Evolutionary conservation across 129 eudicot species (phyloP).

Genomic region (Artemisia tridentata): DNA sequence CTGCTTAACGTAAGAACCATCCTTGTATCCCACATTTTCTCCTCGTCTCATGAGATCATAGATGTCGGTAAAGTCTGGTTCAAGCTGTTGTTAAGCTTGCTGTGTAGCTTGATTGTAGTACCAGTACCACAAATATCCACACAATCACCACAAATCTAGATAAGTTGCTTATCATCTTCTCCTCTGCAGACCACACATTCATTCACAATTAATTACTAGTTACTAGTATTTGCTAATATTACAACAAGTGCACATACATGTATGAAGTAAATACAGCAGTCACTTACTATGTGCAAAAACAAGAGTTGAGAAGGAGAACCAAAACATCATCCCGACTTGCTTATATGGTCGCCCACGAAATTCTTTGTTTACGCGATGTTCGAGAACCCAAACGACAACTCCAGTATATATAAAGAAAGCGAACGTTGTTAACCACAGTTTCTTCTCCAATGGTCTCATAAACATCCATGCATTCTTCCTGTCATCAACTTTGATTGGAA

Average conservation of each 20-base stretch:
- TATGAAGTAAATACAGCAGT: too few relatives aligned
- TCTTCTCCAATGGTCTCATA: conserved; percentile 18
- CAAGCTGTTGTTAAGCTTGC: conserved; percentile 32
- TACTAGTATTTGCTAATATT: too few relatives aligned
- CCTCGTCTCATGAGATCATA: conserved; percentile 44
- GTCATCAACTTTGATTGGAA: neutral
- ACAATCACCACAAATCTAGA: too few relatives aligned
- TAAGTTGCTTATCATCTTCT: conserved; percentile 47
- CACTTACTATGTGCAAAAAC: conserved; percentile 65
- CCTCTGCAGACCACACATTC: conserved; percentile 34
- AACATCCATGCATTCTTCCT: too few relatives aligned
- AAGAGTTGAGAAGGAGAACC: conserved; percentile 25
- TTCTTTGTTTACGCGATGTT: conserved; percentile 33
- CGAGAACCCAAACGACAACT: conserved; percentile 55
- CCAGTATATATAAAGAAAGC: conserved; percentile 53
- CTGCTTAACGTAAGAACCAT: conserved; percentile 30
- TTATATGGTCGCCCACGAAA: conserved; percentile 32
- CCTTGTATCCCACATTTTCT: conserved; percentile 41
- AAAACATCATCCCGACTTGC: conserved; percentile 49
- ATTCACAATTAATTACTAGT: neutral
- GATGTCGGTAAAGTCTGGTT: conserved; percentile 38
- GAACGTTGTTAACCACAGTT: conserved; percentile 48
- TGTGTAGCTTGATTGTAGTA: conserved; percentile 51
- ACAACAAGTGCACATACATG: too few relatives aligned
- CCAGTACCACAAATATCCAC: conserved; percentile 31